These are phyloP conservation scores for Gomphus bonarii DNA, from an alignment of 1,284 basidiomycete species.

Conservation along the genomic window DNA sequence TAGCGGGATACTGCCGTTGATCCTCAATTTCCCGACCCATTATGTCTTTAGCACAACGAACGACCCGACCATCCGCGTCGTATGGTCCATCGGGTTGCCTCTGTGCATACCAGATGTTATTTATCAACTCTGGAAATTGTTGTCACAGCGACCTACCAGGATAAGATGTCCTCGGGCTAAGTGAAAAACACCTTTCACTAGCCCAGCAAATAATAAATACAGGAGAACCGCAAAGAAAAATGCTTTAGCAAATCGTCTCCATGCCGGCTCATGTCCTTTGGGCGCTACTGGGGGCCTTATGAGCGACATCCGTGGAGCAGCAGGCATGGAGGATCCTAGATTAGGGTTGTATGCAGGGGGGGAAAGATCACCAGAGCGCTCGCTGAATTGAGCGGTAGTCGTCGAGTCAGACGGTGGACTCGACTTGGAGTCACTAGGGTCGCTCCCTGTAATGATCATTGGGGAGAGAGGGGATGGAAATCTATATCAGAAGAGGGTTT, in stretches of 20 bases:
- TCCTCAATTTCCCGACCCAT: neutral
- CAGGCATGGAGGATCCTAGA: neutral
- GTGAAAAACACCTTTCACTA: neutral
- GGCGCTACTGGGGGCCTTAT: neutral
- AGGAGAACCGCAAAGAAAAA: neutral
- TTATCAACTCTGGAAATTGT: neutral
- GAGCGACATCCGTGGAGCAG: neutral
- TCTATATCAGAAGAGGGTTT: neutral
- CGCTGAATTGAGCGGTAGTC: neutral
- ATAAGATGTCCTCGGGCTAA: neutral
- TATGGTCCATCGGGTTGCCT: neutral
- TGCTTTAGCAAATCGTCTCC: conserved; percentile 5
- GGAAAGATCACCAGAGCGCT: neutral
- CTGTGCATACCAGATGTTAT: neutral
- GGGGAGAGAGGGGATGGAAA: neutral
- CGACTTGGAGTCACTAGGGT: neutral
- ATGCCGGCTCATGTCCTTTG: neutral
- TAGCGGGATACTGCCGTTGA: neutral
- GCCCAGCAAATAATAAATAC: neutral
- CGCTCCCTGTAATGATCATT: neutral
- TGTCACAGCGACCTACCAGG: neutral
- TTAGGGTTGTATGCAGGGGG: neutral
- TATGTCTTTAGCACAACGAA: neutral
- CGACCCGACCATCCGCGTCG: neutral
- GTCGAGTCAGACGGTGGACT: neutral